phyloP scores from a whole-genome alignment of 2,329 filamentous ascomycete genomes.

The Aureobasidium sp. region DNA sequence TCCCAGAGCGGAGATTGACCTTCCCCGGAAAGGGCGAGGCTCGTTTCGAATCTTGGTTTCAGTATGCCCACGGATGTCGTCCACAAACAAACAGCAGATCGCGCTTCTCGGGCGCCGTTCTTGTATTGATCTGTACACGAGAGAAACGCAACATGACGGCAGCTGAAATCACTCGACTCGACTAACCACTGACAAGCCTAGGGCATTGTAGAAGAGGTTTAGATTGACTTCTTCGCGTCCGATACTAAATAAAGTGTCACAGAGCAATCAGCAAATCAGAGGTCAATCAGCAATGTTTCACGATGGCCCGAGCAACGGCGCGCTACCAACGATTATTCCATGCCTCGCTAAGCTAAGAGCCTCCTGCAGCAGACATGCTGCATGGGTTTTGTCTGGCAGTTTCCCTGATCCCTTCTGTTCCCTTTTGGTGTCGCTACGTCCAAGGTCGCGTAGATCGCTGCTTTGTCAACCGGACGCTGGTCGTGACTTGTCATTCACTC shows the following conservation, averaged over 20 bases:
- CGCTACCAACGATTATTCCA: slow-evolving; percentile 8
- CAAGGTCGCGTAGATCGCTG: slow-evolving; percentile 12
- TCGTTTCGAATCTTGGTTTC: slow-evolving; percentile 4
- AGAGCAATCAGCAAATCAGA: not conserved
- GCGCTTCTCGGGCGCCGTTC: not conserved
- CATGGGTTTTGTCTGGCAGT: not conserved
- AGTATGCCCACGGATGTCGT: not conserved
- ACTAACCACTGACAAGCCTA: not conserved
- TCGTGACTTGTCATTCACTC: not conserved
- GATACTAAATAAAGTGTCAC: not conserved
- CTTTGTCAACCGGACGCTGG: slow-evolving; percentile 10
- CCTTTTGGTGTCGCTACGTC: not conserved
- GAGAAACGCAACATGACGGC: not conserved
- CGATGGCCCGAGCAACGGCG: slow-evolving; percentile 2
- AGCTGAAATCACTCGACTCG: not conserved
- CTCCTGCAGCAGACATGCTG: slow-evolving; percentile 7
- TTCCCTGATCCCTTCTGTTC: not conserved
- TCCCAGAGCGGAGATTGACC: not conserved
- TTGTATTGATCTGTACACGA: not conserved
- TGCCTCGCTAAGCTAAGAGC: slow-evolving; percentile 8
- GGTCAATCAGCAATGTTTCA: not conserved
- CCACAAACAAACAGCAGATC: not conserved
- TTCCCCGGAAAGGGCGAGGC: not conserved
- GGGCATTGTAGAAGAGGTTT: not conserved
- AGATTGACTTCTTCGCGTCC: not conserved